Evolutionary conservation across 352 stramenopile genomes (phyloP).

Genomic region (Lagenidium giganteum): DNA sequence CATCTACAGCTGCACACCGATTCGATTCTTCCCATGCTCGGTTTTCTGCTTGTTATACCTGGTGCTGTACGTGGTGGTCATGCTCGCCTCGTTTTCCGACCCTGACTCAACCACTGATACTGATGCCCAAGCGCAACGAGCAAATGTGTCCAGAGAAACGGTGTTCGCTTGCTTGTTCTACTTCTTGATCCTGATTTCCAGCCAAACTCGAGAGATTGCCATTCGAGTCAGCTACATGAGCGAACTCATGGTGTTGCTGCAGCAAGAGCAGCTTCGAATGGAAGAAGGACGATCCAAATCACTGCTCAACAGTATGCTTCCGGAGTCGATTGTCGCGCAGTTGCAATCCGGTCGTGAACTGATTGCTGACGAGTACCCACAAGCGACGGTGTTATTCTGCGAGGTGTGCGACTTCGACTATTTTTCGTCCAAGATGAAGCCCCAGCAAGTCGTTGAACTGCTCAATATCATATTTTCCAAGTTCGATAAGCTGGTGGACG

Average conservation of each 20-base stretch:
- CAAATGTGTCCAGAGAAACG: slow-evolving; percentile 58
- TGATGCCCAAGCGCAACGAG: slow-evolving; percentile 20
- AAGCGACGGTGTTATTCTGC: slow-evolving; percentile 73
- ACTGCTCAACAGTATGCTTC: slow-evolving; percentile 81
- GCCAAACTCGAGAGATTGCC: slow-evolving; percentile 73
- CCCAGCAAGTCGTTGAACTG: slow-evolving; percentile 82
- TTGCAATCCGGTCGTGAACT: slow-evolving; percentile 72
- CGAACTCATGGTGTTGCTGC: slow-evolving; percentile 76
- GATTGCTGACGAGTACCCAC: slow-evolving; percentile 78
- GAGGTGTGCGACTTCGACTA: slow-evolving; percentile 84
- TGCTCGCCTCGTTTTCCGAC: slow-evolving; percentile 56
- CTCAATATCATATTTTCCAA: slow-evolving; percentile 89
- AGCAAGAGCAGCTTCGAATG: slow-evolving; percentile 77
- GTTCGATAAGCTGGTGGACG: slow-evolving; percentile 84
- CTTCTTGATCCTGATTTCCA: slow-evolving; percentile 71
- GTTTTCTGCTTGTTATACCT: slow-evolving; percentile 65
- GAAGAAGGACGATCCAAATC: slow-evolving; percentile 74
- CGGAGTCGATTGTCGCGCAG: slow-evolving; percentile 67
- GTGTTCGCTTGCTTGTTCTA: slow-evolving; percentile 82
- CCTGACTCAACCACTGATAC: no score
- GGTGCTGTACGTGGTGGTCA: slow-evolving; percentile 62
- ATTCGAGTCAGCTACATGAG: slow-evolving; percentile 85
- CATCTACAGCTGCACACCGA: slow-evolving; percentile 76
- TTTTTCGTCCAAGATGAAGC: slow-evolving; percentile 73
- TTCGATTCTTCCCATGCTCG: slow-evolving; percentile 76